Evolutionary conservation across 176 grass and related monocot genomes (phyloP).

Genomic region (Hsuehochloa calcarea): DNA sequence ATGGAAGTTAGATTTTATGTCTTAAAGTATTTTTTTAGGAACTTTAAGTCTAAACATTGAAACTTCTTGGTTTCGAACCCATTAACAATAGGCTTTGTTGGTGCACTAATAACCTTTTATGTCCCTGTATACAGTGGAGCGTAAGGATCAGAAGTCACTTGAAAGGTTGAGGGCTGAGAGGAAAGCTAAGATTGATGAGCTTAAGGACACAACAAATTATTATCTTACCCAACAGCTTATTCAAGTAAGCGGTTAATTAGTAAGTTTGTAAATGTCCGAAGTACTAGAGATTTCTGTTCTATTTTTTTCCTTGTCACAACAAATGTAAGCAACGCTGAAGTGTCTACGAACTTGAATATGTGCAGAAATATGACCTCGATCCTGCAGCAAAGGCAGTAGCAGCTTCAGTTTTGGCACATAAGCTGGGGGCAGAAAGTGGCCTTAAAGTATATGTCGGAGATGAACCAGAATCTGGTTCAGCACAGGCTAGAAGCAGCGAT

Average conservation of each 20-base stretch:
- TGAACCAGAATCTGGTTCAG: constrained; percentile 45
- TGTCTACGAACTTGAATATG: background rate
- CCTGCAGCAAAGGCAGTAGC: constrained; percentile 84
- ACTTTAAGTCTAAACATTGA: background rate
- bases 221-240: constrained; percentile 94
- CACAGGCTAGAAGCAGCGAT: constrained; percentile 52
- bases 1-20: background rate
- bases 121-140: constrained; percentile 45
- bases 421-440: constrained; percentile 77
- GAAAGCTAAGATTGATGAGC: constrained; percentile 92
- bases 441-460: constrained; percentile 65
- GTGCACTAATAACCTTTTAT: background rate
- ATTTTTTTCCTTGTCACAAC: background rate
- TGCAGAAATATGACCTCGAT: constrained; percentile 97
- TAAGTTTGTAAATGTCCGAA: background rate
- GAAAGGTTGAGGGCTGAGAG: constrained; percentile 84
- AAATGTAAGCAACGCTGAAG: background rate
- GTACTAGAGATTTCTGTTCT: constrained; percentile 12
- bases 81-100: background rate
- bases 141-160: constrained; percentile 79
- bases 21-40: background rate
- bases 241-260: constrained; percentile 50
- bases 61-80: too few species aligned
- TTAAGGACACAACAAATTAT: constrained; percentile 94
- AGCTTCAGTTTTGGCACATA: constrained; percentile 78